Evolutionary conservation across 1,284 basidiomycete genomes (phyloP).

Genomic region (Apiotrichum siamense): DNA sequence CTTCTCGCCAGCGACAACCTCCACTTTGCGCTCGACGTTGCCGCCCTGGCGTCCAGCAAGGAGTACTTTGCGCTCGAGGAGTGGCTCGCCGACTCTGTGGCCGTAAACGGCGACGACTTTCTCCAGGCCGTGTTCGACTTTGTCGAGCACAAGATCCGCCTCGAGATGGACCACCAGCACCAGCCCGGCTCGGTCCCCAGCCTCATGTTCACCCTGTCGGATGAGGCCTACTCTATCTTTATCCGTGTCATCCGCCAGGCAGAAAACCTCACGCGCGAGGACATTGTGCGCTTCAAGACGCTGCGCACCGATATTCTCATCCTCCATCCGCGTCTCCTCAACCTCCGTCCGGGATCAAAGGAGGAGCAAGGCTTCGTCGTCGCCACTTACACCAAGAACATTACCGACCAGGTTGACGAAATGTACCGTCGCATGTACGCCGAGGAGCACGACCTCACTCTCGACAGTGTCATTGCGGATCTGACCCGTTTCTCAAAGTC

Average conservation of each 20-base stretch:
- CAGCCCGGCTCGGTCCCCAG: constrained; percentile 60
- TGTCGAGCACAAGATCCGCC: constrained; percentile 83
- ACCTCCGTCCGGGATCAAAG: constrained; percentile 80
- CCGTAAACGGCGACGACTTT: constrained; percentile 74
- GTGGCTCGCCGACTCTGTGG: constrained; percentile 85
- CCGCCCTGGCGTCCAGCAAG: constrained; percentile 81
- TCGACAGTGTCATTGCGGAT: constrained; percentile 87
- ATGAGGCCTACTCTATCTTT: constrained; percentile 81
- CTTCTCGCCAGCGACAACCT: constrained; percentile 82
- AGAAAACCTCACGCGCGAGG: constrained; percentile 54
- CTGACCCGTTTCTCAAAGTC: constrained; percentile 82
- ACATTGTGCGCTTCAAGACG: constrained; percentile 84
- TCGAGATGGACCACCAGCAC: constrained; percentile 66
- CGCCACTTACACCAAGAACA: constrained; percentile 78
- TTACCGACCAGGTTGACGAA: constrained; percentile 86
- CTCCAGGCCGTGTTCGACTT: constrained; percentile 80
- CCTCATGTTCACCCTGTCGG: constrained; percentile 34
- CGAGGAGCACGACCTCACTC: constrained; percentile 68
- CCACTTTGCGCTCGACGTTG: constrained; percentile 84
- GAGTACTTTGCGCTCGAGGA: constrained; percentile 94
- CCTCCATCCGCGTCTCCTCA: constrained; percentile 94
- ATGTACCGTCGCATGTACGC: constrained; percentile 99
- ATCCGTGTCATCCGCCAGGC: constrained; percentile 69
- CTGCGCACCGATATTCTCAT: constrained; percentile 91
- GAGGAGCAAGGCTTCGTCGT: constrained; percentile 88